Evolutionary conservation across 2,329 filamentous ascomycete genomes (phyloP).

Genomic region (Talaromyces piceae): DNA sequence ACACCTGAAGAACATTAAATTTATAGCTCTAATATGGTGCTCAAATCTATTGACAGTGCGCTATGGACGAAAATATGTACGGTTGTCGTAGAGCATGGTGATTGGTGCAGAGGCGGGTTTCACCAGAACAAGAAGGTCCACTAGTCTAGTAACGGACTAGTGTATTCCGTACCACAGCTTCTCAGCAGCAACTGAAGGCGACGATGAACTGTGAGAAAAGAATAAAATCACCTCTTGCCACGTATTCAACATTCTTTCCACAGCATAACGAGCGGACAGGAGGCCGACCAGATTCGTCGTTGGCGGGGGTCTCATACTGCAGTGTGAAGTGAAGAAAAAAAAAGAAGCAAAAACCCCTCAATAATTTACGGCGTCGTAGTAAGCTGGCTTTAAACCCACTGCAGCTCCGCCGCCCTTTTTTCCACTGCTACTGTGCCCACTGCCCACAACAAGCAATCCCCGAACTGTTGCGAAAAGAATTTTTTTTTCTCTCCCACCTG

Average conservation of each 20-base stretch:
- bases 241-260: background rate
- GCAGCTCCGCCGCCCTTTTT: constrained; percentile 10
- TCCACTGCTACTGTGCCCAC: constrained; percentile 10
- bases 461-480: background rate
- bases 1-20: too few relatives aligned
- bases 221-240: background rate
- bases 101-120: background rate
- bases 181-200: background rate
- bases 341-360: background rate
- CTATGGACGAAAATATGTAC: background rate
- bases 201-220: background rate
- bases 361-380: background rate
- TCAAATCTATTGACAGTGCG: too few relatives aligned
- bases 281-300: background rate
- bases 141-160: background rate
- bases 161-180: background rate
- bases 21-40: too few relatives aligned
- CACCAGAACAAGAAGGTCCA: background rate
- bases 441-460: constrained; percentile 10
- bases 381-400: constrained; percentile 6
- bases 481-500: background rate
- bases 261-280: background rate
- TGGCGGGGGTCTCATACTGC: background rate
- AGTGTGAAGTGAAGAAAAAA: too few relatives aligned
- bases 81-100: background rate